These are phyloP conservation scores for Kluyveromyces nonfermentans DNA, from an alignment of 805 yeast genomes.

Conservation along the genomic window DNA sequence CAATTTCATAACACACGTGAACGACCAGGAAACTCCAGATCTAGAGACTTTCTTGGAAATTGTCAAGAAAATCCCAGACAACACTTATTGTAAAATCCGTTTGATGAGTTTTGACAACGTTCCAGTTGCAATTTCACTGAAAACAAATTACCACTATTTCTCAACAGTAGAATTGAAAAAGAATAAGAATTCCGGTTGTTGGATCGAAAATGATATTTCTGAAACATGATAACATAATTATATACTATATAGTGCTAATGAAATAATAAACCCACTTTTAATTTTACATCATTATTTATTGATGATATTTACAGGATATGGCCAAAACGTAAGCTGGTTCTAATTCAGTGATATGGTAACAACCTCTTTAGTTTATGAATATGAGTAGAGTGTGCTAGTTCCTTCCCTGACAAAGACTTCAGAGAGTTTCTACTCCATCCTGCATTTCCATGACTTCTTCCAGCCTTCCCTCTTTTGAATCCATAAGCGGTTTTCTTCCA, in stretches of 20 bases:
- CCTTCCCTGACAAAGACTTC: slow-evolving; percentile 51
- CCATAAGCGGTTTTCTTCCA: slow-evolving; percentile 66
- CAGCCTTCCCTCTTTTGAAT: slow-evolving; percentile 66
- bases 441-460: slow-evolving; percentile 88
- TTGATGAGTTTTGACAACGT: slow-evolving; percentile 78
- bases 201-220: slow-evolving; percentile 43
- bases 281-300: background rate
- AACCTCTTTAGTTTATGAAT: slow-evolving; percentile 49
- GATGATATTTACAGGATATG: slow-evolving; percentile 1
- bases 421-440: slow-evolving; percentile 66
- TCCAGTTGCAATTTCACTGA: slow-evolving; percentile 76
- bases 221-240: slow-evolving; percentile 1
- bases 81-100: slow-evolving; percentile 71
- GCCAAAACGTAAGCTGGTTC: background rate
- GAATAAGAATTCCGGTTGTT: slow-evolving; percentile 36
- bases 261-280: background rate
- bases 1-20: slow-evolving; percentile 82
- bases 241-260: slow-evolving; percentile 3
- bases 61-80: slow-evolving; percentile 65
- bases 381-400: slow-evolving; percentile 46
- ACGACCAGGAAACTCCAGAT: slow-evolving; percentile 63
- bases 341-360: slow-evolving; percentile 34
- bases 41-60: slow-evolving; percentile 56
- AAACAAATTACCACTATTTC: slow-evolving; percentile 84
- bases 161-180: slow-evolving; percentile 58